A percentile compares a stretch with the other conserved stretches of the same genome.
Conservation (phyloP, 2,329 filamentous ascomycete genomes). For the Fusarium veterinarium region DNA sequence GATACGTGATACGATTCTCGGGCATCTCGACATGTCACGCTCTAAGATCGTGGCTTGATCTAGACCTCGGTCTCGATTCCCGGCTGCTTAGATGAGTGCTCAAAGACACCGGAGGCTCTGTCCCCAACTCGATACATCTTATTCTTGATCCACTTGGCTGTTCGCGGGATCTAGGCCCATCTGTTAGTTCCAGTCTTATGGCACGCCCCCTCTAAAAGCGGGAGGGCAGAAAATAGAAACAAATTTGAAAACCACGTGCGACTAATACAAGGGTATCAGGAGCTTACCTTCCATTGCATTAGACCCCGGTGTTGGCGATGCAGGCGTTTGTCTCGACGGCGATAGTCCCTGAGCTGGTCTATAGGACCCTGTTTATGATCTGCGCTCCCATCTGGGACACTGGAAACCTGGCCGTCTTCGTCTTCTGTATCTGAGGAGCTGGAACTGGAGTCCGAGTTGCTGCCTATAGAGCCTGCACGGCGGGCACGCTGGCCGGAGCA, state of each 20-base stretch:
- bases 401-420: constrained; percentile 39
- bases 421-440: constrained; percentile 48
- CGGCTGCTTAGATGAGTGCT: constrained; percentile 67
- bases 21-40: constrained; percentile 1
- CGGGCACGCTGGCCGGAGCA: not conserved
- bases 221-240: constrained; percentile 16
- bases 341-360: constrained; percentile 69
- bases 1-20: not conserved
- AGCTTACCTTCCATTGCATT: constrained; percentile 74
- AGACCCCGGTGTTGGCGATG: constrained; percentile 75
- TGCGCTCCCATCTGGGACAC: constrained; percentile 50
- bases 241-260: constrained; percentile 3
- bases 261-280: not conserved
- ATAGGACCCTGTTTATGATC: constrained; percentile 58
- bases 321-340: constrained; percentile 66
- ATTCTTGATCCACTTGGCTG: constrained; percentile 63
- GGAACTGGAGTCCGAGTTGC: constrained; percentile 44
- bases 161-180: constrained; percentile 52
- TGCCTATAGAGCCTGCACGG: constrained; percentile 35
- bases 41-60: constrained; percentile 38
- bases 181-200: constrained; percentile 26
- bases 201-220: constrained; percentile 1
- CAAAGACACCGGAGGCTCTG: constrained; percentile 67
- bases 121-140: constrained; percentile 68
- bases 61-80: constrained; percentile 78